These are phyloP conservation scores for Colletotrichum lupini DNA, from an alignment of 2,329 filamentous ascomycete species.

Conservation along the genomic window DNA sequence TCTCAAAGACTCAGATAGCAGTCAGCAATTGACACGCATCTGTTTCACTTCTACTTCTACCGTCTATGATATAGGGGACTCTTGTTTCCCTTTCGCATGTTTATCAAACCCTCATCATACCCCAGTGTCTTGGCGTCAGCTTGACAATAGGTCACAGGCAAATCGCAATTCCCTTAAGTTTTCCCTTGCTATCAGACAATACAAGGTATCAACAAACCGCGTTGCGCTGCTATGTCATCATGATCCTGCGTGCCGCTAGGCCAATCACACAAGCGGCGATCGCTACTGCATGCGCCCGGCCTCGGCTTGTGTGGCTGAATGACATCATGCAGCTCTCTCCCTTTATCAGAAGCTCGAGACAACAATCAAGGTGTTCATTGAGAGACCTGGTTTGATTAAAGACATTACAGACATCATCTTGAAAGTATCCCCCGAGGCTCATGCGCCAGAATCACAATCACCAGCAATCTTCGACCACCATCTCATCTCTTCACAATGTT, in stretches of 20 bases:
- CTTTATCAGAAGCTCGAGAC: constrained; percentile 1
- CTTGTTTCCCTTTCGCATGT: neutral
- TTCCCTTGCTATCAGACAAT: neutral
- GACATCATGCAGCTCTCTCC: constrained; percentile 18
- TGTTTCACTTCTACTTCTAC: neutral
- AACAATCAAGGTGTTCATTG: neutral
- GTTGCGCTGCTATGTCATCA: constrained; percentile 9
- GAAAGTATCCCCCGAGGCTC: neutral
- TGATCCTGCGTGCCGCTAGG: neutral
- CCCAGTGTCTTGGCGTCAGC: neutral
- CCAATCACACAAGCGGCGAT: constrained; percentile 26
- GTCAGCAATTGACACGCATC: neutral
- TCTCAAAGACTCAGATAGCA: neutral
- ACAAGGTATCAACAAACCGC: neutral
- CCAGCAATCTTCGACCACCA: neutral
- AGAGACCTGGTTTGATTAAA: neutral
- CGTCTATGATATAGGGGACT: neutral
- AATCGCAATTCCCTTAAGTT: neutral
- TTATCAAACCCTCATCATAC: neutral
- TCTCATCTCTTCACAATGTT: neutral
- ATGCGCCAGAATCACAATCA: too few species aligned
- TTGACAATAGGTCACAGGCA: neutral
- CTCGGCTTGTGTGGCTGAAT: constrained; percentile 1
- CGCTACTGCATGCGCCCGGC: constrained; percentile 9
- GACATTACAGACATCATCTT: neutral